Base-by-base conservation (phyloP, 176 grass and related monocot species). In the Echinochloa phyllopogon region DNA sequence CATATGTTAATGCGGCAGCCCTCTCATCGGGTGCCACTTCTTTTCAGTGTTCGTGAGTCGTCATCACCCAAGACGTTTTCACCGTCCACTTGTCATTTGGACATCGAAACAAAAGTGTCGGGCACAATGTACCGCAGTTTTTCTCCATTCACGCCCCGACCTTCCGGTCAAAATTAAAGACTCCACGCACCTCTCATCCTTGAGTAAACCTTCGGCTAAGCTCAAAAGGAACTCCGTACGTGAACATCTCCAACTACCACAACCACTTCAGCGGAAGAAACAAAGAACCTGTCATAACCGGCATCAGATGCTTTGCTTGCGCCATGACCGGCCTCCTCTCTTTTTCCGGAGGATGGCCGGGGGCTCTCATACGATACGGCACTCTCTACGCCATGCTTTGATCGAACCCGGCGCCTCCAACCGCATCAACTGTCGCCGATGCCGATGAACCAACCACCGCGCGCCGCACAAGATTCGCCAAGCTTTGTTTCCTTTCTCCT, bases 301-400 rank as follows among this genome's bases (percentile, higher is more conserved):
- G 79, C 79, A 21, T 9, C 43, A 23, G 87, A 88, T 85, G 80
- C 74, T 73, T 27, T 70, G 65, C 65, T 78, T 61, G 74, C 33
- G 63, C 63, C 66, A 71, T 72, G 3, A 10, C 66, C n/a, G n/a
- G n/a, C n/a, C 39, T 42, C 38, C 65, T 10, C 17, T 42, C 38
- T 42, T 42, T 68, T 21, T 0, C n/a, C 3, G 1, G 50, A 55
- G 50, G 33, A 33, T 11, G 5, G 56, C n/a, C 25, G 57, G 57
- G 56, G n/a, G 24, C 20, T 57, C 20, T 18, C 29, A 18, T 21
- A 75, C 23, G 56, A 25, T 21, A 64, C 29, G 13, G 29, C 29
- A 33, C 29, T 33, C 29, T 33, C 57, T 62, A 55, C 23, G 27
- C 15, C 71, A 59, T 25, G n/a, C 57, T 12, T 11, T 11, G 57